Conservation (phyloP, 108 stramenopile species). For the Cyclotella atomus region DNA sequence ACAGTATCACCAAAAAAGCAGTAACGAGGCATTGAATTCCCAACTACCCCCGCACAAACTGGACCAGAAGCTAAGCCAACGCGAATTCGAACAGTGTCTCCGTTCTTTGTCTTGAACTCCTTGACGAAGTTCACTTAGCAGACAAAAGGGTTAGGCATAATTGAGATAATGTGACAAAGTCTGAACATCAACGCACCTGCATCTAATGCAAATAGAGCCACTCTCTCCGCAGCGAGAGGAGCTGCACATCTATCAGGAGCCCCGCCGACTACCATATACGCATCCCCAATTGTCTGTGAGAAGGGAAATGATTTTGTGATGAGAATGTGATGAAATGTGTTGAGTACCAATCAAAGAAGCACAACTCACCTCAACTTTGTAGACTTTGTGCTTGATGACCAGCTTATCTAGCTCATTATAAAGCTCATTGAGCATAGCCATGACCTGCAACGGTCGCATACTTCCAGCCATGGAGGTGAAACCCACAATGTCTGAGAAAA, state of each 20-base stretch:
- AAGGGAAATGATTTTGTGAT: not conserved
- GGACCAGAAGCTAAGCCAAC: slow-evolving; percentile 42
- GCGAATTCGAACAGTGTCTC: slow-evolving; percentile 40
- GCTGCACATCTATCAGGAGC: slow-evolving; percentile 38
- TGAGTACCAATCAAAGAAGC: too few species aligned
- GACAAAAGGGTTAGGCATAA: not conserved
- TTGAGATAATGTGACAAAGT: not conserved
- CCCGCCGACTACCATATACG: slow-evolving; percentile 49
- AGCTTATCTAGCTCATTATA: slow-evolving; percentile 67
- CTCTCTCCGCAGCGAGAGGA: slow-evolving; percentile 45
- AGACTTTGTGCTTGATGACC: slow-evolving; percentile 57
- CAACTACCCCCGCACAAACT: slow-evolving; percentile 34
- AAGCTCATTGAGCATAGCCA: slow-evolving; percentile 69
- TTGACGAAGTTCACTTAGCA: slow-evolving; percentile 23
- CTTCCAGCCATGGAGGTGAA: slow-evolving; percentile 63
- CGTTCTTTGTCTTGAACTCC: slow-evolving; percentile 34
- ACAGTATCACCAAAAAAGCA: slow-evolving; percentile 46
- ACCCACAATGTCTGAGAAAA: slow-evolving; percentile 83
- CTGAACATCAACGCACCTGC: slow-evolving; percentile 2
- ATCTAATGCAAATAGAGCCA: slow-evolving; percentile 42
- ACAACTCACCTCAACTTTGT: slow-evolving; percentile 65
- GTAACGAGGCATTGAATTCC: slow-evolving; percentile 41
- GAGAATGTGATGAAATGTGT: too few species aligned
- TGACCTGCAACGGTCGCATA: slow-evolving; percentile 64
- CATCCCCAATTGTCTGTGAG: slow-evolving; percentile 19